Evolutionary conservation across 306 rosid species (phyloP).

Genomic region (Quercus rubra): DNA sequence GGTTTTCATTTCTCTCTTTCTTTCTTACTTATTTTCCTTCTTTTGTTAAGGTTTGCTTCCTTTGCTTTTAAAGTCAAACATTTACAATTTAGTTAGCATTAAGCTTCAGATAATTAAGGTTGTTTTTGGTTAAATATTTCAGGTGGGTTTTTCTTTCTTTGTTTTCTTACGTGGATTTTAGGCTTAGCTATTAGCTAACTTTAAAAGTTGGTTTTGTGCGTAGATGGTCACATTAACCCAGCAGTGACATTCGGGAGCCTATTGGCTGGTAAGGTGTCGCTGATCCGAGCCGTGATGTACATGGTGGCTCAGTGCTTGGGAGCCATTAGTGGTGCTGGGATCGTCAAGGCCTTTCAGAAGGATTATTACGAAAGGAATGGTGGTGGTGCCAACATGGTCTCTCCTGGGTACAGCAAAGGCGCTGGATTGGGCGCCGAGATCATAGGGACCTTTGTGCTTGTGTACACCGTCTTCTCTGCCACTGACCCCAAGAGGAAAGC

Average conservation of each 20-base stretch:
- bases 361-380: constrained; percentile 41
- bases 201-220: background rate
- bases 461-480: no score
- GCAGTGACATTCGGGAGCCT: constrained; percentile 91
- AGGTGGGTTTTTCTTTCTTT: no score
- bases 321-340: constrained; percentile 80
- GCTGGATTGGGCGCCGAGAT: no score
- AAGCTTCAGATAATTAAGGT: no score
- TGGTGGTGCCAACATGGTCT: constrained; percentile 30
- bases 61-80: background rate
- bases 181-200: background rate
- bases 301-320: constrained; percentile 90
- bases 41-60: background rate
- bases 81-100: no score
- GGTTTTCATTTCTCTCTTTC: background rate
- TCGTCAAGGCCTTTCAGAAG: constrained; percentile 80
- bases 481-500: no score
- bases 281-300: constrained; percentile 72
- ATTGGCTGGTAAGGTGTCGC: constrained; percentile 89
- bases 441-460: no score
- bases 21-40: background rate
- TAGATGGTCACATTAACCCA: constrained; percentile 97
- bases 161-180: no score
- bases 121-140: background rate
- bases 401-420: no score